These are phyloP conservation scores for Ustilago hordei DNA, from an alignment of 1,284 basidiomycete species.

Conservation along the genomic window DNA sequence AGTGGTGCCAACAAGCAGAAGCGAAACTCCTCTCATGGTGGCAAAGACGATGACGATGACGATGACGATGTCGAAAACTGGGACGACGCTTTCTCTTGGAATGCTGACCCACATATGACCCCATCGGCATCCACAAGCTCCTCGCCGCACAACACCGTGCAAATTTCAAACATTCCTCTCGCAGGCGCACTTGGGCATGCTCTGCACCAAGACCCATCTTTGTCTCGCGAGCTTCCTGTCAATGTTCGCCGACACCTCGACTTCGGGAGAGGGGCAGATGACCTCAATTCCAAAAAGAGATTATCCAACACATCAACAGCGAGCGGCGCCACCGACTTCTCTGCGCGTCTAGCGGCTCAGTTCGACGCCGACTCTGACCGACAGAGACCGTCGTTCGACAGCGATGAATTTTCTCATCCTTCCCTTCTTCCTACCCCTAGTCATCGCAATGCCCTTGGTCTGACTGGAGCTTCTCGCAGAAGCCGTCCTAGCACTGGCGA, in stretches of 20 bases:
- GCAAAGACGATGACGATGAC: slow-evolving; percentile 4
- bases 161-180: background rate
- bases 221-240: slow-evolving; percentile 4
- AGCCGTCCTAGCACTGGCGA: background rate
- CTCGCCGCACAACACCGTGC: slow-evolving; percentile 12
- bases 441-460: slow-evolving; percentile 7
- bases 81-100: slow-evolving; percentile 53
- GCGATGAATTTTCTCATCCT: slow-evolving; percentile 4
- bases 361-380: slow-evolving; percentile 26
- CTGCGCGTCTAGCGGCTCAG: slow-evolving; percentile 42
- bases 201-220: background rate
- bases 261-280: background rate
- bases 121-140: slow-evolving; percentile 22
- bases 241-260: slow-evolving; percentile 6
- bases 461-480: background rate
- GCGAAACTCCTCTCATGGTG: background rate
- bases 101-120: slow-evolving; percentile 24
- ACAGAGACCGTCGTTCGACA: slow-evolving; percentile 10
- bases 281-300: background rate
- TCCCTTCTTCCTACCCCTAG: background rate
- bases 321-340: slow-evolving; percentile 39
- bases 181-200: background rate
- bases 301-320: slow-evolving; percentile 19
- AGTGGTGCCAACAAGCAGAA: background rate
- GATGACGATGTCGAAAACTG: slow-evolving; percentile 53